Evolutionary conservation across 306 rosid genomes (phyloP).

Genomic region (Cucurbita argyrosperma): DNA sequence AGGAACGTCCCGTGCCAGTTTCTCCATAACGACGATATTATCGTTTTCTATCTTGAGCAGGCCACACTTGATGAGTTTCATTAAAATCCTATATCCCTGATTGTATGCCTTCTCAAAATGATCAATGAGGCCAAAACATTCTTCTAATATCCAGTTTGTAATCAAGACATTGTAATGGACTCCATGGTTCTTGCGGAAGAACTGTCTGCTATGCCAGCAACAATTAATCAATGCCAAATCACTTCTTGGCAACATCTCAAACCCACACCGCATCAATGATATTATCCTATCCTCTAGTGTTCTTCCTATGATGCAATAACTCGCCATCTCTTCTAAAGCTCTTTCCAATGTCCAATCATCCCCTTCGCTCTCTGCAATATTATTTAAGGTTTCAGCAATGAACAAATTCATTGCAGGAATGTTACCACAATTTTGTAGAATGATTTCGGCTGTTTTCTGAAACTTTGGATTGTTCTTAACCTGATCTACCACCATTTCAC

Average conservation of each 20-base stretch:
- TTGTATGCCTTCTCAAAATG: slow-evolving; percentile 12
- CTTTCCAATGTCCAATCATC: neutral
- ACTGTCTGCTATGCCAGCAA: slow-evolving; percentile 13
- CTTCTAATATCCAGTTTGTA: slow-evolving; percentile 27
- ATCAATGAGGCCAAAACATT: slow-evolving; percentile 6
- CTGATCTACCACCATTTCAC: neutral
- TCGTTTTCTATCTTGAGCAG: slow-evolving; percentile 12
- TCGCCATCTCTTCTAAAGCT: slow-evolving; percentile 3
- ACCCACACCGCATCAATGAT: slow-evolving; percentile 4
- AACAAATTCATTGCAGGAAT: neutral
- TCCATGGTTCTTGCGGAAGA: slow-evolving; percentile 4
- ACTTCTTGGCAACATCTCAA: slow-evolving; percentile 2
- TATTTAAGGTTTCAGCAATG: slow-evolving; percentile 4
- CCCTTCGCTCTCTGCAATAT: neutral
- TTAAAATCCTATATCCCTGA: slow-evolving; percentile 13
- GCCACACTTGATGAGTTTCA: slow-evolving; percentile 13
- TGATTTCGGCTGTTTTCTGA: neutral
- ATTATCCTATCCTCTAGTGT: neutral
- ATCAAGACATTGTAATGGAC: slow-evolving; percentile 25
- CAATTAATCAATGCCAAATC: neutral
- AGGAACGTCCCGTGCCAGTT: neutral
- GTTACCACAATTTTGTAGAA: neutral
- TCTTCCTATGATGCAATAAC: neutral
- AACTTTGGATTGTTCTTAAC: neutral
- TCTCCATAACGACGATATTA: slow-evolving; percentile 5